These are phyloP conservation scores for Xerocomellus intermedius DNA, from an alignment of 768 basidiomycete species.

Conservation along the genomic window DNA sequence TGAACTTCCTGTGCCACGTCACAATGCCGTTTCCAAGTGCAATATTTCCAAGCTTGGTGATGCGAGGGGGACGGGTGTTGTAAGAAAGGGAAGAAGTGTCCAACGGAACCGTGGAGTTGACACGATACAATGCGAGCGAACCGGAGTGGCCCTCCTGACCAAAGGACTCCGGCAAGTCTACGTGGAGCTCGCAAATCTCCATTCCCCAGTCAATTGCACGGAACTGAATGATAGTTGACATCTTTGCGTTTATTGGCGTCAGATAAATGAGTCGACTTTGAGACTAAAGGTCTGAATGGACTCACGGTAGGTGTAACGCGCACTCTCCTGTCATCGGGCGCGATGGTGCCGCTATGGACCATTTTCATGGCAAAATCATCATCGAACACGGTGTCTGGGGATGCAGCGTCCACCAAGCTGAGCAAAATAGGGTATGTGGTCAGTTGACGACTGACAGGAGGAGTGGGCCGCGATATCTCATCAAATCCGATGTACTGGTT, in stretches of 20 bases:
- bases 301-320: conserved; percentile 6
- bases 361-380: conserved; percentile 4
- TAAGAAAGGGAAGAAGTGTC: conserved; percentile 9
- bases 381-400: conserved; percentile 5
- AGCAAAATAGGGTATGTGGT: conserved; percentile 7
- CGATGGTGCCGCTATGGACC: conserved; percentile 10
- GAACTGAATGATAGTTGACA: conserved; percentile 16
- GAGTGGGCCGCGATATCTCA: conserved; percentile 3
- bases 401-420: conserved; percentile 10
- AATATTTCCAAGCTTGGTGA: conserved; percentile 6
- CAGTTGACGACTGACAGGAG: neutral
- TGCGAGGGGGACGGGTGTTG: conserved; percentile 3
- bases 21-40: neutral
- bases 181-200: conserved; percentile 12
- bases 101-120: conserved; percentile 10
- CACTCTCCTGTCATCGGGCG: conserved; percentile 8
- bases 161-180: conserved; percentile 3
- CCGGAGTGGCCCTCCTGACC: conserved; percentile 5
- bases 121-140: conserved; percentile 1
- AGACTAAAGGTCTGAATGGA: neutral
- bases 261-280: neutral
- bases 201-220: conserved; percentile 17
- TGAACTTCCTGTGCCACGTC: conserved; percentile 12
- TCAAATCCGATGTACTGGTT: conserved; percentile 13
- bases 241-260: neutral